phyloP scores from a whole-genome alignment of 2,329 filamentous ascomycete species.

The Colletotrichum spaethianum region DNA sequence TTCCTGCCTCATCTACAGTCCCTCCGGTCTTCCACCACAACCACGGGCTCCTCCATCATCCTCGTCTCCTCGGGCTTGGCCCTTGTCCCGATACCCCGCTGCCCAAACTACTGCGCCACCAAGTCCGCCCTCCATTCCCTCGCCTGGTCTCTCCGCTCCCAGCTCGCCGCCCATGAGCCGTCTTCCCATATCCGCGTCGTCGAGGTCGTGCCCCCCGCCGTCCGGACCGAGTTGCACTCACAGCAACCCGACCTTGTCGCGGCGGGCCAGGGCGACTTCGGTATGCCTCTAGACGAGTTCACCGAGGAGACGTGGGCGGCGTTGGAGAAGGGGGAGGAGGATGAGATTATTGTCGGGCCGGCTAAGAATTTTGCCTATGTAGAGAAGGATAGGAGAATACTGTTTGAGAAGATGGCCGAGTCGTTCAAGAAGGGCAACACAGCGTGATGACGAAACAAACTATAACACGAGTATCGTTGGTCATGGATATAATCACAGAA shows the following conservation, averaged over 20 bases:
- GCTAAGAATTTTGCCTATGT: conserved; percentile 30
- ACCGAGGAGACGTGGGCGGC: conserved; percentile 61
- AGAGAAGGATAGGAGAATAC: conserved; percentile 25
- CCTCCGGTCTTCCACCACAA: conserved; percentile 29
- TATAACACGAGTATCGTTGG: neutral
- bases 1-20: conserved; percentile 61
- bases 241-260: conserved; percentile 53
- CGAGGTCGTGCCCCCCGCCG: conserved; percentile 63
- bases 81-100: conserved; percentile 60
- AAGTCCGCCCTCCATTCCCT: conserved; percentile 68
- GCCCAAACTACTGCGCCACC: conserved; percentile 66
- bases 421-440: conserved; percentile 18
- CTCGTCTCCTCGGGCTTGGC: conserved; percentile 60
- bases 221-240: conserved; percentile 65
- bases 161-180: conserved; percentile 52
- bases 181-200: conserved; percentile 58
- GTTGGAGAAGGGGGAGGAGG: conserved; percentile 56
- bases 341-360: conserved; percentile 46
- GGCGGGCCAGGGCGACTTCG: conserved; percentile 50
- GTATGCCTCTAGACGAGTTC: conserved; percentile 57
- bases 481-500: too few species aligned
- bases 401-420: conserved; percentile 27
- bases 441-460: neutral
- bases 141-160: conserved; percentile 58
- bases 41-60: conserved; percentile 45